A percentile compares a stretch with the other conserved stretches of the same genome.
These are phyloP conservation scores for Hymenoscyphus albidus DNA, from an alignment of 2,329 filamentous ascomycete genomes.

Conservation along the genomic window DNA sequence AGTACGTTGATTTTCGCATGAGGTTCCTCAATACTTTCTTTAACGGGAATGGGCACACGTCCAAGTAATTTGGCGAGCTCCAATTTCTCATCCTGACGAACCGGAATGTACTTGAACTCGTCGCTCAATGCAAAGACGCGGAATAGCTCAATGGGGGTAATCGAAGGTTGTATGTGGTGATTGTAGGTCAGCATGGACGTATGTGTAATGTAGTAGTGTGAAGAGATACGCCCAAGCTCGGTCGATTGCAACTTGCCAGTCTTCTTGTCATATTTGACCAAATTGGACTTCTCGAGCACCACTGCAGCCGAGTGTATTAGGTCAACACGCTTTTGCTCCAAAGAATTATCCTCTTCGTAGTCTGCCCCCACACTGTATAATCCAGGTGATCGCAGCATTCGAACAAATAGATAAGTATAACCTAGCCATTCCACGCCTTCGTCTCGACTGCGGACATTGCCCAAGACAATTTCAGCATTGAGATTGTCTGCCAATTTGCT, in stretches of 20 bases:
- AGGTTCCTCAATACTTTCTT: constrained; percentile 94
- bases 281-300: constrained; percentile 79
- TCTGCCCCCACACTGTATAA: constrained; percentile 94
- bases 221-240: constrained; percentile 91
- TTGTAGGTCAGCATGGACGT: constrained; percentile 98
- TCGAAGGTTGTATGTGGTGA: constrained; percentile 86
- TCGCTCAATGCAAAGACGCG: constrained; percentile 92
- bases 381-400: constrained; percentile 93
- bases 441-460: constrained; percentile 85
- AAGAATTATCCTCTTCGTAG: constrained; percentile 84
- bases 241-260: constrained; percentile 84
- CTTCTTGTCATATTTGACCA: constrained; percentile 95
- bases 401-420: constrained; percentile 96
- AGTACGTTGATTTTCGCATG: constrained; percentile 98
- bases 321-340: constrained; percentile 98
- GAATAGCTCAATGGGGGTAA: constrained; percentile 93
- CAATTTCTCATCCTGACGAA: constrained; percentile 95
- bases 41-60: constrained; percentile 90
- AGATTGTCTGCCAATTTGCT: constrained; percentile 92
- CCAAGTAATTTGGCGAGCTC: constrained; percentile 89
- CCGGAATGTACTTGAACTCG: constrained; percentile 98
- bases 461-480: constrained; percentile 92
- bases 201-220: constrained; percentile 97
- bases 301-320: constrained; percentile 89
- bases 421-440: constrained; percentile 99